Evolutionary conservation across 129 eudicot species (phyloP).

Genomic region (Centaurea solstitialis): DNA sequence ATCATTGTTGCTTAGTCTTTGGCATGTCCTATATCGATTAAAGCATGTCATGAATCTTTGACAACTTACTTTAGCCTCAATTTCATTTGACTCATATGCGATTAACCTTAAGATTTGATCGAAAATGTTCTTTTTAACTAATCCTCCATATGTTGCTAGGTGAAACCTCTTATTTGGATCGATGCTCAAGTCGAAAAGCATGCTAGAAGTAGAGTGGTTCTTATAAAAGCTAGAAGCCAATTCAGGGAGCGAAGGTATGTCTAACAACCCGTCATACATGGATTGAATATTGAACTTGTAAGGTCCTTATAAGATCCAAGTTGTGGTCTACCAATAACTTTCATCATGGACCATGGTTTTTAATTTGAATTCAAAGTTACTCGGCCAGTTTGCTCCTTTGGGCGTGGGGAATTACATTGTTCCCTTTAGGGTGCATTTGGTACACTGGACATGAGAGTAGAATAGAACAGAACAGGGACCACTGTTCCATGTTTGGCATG

Average conservation of each 20-base stretch:
- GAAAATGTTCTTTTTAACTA: not conserved
- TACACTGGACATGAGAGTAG: no score
- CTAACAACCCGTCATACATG: not conserved
- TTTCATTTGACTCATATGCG: not conserved
- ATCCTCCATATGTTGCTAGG: slow-evolving; percentile 41
- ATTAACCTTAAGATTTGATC: slow-evolving; percentile 1
- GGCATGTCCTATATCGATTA: not conserved
- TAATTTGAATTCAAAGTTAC: not conserved
- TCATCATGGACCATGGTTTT: not conserved
- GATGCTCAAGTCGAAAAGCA: slow-evolving; percentile 93
- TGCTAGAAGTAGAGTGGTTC: slow-evolving; percentile 80
- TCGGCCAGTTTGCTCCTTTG: not conserved
- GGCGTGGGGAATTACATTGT: not conserved
- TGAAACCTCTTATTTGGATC: slow-evolving; percentile 90
- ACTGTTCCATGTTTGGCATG: no score
- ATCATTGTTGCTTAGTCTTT: not conserved
- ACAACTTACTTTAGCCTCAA: not conserved
- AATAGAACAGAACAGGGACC: no score
- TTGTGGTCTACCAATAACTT: not conserved
- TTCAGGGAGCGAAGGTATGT: slow-evolving; percentile 85
- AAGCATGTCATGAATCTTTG: not conserved
- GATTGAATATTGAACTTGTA: not conserved
- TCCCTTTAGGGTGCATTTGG: no score
- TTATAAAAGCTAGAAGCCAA: slow-evolving; percentile 86
- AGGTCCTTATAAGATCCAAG: not conserved